Conservation (phyloP, 202 grass and related monocot genomes). For the Panicum virgatum region DNA sequence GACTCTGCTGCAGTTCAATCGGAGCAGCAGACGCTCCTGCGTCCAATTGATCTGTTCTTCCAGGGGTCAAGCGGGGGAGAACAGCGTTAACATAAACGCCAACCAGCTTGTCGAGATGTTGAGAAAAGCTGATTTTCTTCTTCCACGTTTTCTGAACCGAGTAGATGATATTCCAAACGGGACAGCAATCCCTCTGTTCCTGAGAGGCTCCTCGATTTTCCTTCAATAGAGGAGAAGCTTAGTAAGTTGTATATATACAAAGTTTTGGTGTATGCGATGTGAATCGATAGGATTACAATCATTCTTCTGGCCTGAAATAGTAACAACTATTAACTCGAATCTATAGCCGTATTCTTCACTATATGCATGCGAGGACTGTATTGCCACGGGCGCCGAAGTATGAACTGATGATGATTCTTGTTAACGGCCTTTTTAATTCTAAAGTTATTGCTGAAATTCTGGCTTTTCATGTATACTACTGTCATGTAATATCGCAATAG, state of each 20-base stretch:
- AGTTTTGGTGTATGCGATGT: neutral
- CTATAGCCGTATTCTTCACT: too few relatives aligned
- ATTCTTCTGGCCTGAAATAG: neutral
- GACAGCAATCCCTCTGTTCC: neutral
- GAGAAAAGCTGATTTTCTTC: neutral
- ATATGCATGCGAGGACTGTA: too few relatives aligned
- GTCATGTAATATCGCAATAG: too few relatives aligned
- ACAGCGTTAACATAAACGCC: neutral
- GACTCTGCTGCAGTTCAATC: slow-evolving; percentile 10
- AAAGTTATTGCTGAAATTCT: neutral
- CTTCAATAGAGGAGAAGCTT: neutral
- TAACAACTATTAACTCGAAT: neutral
- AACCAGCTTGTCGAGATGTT: neutral
- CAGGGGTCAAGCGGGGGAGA: slow-evolving; percentile 55
- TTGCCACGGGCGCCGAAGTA: too few relatives aligned
- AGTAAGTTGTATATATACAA: neutral
- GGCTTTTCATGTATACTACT: too few relatives aligned
- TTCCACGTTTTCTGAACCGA: neutral
- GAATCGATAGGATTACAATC: neutral
- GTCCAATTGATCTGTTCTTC: slow-evolving; percentile 78
- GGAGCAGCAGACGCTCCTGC: slow-evolving; percentile 61
- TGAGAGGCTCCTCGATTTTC: neutral
- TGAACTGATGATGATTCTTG: neutral
- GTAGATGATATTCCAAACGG: neutral
- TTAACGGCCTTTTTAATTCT: neutral